Evolutionary conservation across 495 filamentous ascomycete genomes (phyloP), one percentile per base, ranked within the genome.

Genomic region (Penicillium manginii): DNA sequence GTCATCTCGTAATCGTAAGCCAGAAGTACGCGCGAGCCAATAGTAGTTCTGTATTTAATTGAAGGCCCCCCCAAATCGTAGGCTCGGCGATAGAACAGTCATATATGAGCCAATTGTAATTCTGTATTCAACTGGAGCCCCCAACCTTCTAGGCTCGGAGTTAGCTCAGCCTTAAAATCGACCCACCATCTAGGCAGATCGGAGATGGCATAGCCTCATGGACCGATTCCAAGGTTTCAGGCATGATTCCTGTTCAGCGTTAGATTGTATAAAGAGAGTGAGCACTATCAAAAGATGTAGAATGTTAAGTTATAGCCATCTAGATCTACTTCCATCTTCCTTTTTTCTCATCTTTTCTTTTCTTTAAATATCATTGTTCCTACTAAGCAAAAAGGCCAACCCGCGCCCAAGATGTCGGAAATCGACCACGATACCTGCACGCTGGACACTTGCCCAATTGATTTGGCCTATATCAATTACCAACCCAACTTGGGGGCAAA

Each of bases 401-500:
- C 46, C 7, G 40, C 57, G 21, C 35, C 9, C 31, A 58, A 59
- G 14, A 55, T 55, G 43, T 49, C 53, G 26, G 23, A 52, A 49
- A 56, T 53, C 17, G 43, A 62, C 39, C 39, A 23, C 4, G 57
- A 64, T 17, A 12, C 53, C 33, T 77, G 75, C 63, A 74, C 73
- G 1, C 54, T 77, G 52, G 55, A 58, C 15, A 77, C 68, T 40
- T 79, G 76, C 51, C 62, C 66, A 5, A 56, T 77, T 19, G 51
- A 63, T 9, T 55, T 54, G 32, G 74, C 68, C 15, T 67, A 71
- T 45, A 59, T 78, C 58, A 39, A 63, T 48, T 80, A 80, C 56
- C 53, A 63, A 33, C 76, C 76, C 6, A 67, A 62, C 31, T 29
- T 80, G 9, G 46, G 58, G 8, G 77, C 66, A 33, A 80, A 80